phyloP scores from a whole-genome alignment of 75 land plant genomes.

The Ceratopteris richardii region DNA sequence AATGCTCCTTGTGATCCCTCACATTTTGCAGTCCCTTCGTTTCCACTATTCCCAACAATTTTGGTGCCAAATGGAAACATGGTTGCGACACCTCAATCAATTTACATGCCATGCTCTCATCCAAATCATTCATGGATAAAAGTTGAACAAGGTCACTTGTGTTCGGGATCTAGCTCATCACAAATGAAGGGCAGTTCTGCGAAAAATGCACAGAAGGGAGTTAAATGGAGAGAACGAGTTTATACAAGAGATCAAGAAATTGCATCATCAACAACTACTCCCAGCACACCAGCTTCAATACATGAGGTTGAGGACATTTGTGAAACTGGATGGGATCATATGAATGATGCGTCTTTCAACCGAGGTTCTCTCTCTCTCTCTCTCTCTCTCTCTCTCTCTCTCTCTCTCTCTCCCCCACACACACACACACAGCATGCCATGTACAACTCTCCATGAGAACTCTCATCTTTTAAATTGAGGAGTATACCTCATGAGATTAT shows the following conservation, averaged over 20 bases:
- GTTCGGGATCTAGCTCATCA: too few relatives aligned
- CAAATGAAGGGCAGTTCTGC: too few relatives aligned
- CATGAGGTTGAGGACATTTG: not conserved
- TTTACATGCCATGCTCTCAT: not conserved
- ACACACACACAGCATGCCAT: too few relatives aligned
- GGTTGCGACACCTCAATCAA: not conserved
- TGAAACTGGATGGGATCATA: slow-evolving; percentile 4
- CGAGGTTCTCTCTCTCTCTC: too few relatives aligned
- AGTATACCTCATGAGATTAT: too few relatives aligned
- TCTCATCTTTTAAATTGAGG: too few relatives aligned
- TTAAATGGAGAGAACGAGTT: not conserved
- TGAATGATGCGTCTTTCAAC: not conserved
- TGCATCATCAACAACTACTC: not conserved
- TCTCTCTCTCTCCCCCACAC: too few relatives aligned
- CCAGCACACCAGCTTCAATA: slow-evolving; percentile 3
- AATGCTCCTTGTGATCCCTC: not conserved
- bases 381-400: too few relatives aligned
- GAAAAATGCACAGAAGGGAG: not conserved
- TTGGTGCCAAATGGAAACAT: not conserved
- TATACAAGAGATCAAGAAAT: not conserved
- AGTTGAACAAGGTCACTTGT: not conserved
- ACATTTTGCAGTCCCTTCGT: not conserved
- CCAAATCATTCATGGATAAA: not conserved
- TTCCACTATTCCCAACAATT: not conserved
- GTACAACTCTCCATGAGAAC: too few relatives aligned